A percentile compares a stretch with the other conserved stretches of the same genome.
Conservation (phyloP, 305 asterid species). For the Solanum hybrid region DNA sequence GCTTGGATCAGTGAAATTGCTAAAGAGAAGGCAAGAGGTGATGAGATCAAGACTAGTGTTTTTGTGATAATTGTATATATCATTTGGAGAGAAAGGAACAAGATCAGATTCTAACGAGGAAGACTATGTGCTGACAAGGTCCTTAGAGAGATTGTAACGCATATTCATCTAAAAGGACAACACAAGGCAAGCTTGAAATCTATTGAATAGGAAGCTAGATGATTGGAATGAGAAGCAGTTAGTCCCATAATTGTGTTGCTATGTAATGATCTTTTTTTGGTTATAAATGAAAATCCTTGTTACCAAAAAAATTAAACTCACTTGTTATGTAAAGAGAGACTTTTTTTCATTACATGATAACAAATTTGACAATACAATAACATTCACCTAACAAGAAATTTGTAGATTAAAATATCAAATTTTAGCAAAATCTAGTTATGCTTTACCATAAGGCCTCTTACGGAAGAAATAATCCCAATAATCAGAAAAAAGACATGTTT, state of each 20-base stretch:
- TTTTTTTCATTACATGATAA: not conserved
- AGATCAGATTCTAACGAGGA: not conserved
- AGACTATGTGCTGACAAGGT: no score
- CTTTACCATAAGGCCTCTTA: not conserved
- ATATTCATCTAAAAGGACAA: not conserved
- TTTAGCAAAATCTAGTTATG: not conserved
- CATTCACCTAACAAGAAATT: not conserved
- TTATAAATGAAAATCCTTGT: not conserved
- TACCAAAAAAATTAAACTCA: not conserved
- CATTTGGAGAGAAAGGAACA: not conserved
- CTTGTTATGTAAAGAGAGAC: not conserved
- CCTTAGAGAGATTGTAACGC: not conserved
- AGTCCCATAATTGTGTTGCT: not conserved
- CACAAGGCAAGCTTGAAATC: not conserved
- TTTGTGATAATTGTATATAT: not conserved
- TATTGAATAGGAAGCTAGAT: not conserved
- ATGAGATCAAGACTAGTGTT: not conserved
- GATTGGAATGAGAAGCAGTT: not conserved
- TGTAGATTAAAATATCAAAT: not conserved
- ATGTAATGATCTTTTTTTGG: not conserved
- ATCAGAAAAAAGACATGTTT: not conserved
- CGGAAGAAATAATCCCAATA: not conserved
- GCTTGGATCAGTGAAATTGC: not conserved
- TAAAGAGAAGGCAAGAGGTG: not conserved
- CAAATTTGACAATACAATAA: not conserved